phyloP scores from a whole-genome alignment of 2,329 filamentous ascomycete genomes.

The Penicillium sp. region DNA sequence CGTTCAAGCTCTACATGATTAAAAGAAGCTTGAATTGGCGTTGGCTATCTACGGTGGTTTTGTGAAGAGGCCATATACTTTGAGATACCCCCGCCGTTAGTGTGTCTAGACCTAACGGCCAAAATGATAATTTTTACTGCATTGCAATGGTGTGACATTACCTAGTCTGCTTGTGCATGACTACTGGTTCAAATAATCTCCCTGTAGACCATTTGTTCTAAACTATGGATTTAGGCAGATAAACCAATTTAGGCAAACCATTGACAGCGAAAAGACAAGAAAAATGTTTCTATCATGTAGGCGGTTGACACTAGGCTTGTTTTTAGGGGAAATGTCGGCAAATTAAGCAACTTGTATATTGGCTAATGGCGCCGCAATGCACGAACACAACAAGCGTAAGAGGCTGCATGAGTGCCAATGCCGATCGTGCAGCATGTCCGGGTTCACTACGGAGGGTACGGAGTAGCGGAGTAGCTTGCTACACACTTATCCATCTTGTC shows the following conservation, averaged over 20 bases:
- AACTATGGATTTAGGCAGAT: no score
- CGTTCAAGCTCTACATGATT: conserved; percentile 17
- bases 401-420: not conserved
- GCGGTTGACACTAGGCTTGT: no score
- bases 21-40: conserved; percentile 8
- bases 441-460: conserved; percentile 1
- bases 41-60: conserved; percentile 5
- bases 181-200: no score
- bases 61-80: conserved; percentile 11
- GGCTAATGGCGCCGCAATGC: conserved; percentile 1
- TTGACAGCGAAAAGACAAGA: no score
- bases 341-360: not conserved
- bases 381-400: not conserved
- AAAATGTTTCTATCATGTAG: no score
- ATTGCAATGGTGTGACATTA: not conserved
- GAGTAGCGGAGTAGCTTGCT: not conserved
- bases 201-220: no score
- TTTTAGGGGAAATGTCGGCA: not conserved
- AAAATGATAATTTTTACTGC: conserved; percentile 5
- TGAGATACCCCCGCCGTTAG: conserved; percentile 18
- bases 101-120: conserved; percentile 1
- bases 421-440: not conserved
- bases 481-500: not conserved
- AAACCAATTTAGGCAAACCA: no score
- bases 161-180: not conserved